Evolutionary conservation across 192 early-diverging fungal genomes (phyloP), one percentile per base, ranked within the genome.

Genomic region (Spinellus fusiger): DNA sequence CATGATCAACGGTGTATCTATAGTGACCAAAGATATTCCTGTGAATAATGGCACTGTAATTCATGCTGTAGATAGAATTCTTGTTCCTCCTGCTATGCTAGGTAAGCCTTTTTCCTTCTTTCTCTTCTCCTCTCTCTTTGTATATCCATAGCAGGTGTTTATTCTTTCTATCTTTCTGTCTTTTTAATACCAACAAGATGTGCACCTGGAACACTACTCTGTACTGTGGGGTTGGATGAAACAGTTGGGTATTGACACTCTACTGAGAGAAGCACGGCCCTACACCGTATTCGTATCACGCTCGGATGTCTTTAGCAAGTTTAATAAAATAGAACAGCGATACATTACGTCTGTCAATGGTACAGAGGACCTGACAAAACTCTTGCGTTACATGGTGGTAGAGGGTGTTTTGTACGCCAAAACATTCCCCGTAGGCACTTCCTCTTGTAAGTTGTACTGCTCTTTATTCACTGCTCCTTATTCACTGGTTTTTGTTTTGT

Each of bases 201-300:
- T 34, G 32, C 25, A 33, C 3, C 4, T 48, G 3, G 57, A 59
- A 47, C 28, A 49, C 26, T 49, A 49, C 9, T 5, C 64, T 48
- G 37, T 26, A 58, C 22, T 68, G 56, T 55, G 34, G 74, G 66
- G 46, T 46, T 66, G 35, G 51, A 33, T 37, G 58, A 65, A 44
- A 61, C 65, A 10, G 54, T 59, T 33, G 64, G 66, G 1, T 35
- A 29, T 46, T n/a, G 68, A 28, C 72, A 74, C 49, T 34, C 66
- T 10, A 50, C 56, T 35, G 35, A 29, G 28, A 12, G 26, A 25
- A 59, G 57, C 40, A 32, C 40, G 46, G 29, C 78, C 78, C 12
- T 76, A 72, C 49, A 82, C 80, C 33, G 53, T 79, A 8, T 82
- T 82, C 64, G 76, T 72, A 3, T 76, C 78, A 10, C 28, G 50